Percentiles rank a stretch among this genome's conserved stretches.
Conservation (phyloP, 805 yeast species). For the Pichia thaimueangensis region DNA sequence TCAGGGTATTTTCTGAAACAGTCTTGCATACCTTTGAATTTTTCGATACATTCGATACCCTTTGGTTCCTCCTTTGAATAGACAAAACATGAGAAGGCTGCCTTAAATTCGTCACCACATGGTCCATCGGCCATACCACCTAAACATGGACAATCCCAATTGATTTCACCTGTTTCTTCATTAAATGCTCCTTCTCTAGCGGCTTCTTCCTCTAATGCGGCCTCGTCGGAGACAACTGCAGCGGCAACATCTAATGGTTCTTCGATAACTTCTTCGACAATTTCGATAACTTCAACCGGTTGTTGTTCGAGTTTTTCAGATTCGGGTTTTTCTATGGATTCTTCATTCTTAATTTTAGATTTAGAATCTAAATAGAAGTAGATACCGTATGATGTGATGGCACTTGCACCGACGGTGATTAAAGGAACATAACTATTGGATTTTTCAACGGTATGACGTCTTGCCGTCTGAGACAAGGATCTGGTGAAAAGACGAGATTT, state of each 20-base stretch:
- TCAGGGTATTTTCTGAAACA: conserved; percentile 94
- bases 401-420: conserved; percentile 14
- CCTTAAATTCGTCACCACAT: conserved; percentile 93
- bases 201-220: conserved; percentile 23
- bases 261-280: conserved; percentile 17
- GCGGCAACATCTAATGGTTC: conserved; percentile 3
- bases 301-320: conserved; percentile 3
- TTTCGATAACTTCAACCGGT: conserved; percentile 7
- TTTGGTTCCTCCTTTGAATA: conserved; percentile 93
- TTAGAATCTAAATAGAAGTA: conserved; percentile 11
- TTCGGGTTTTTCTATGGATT: neutral
- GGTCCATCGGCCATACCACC: conserved; percentile 99
- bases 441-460: neutral
- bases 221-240: conserved; percentile 1
- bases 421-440: conserved; percentile 5
- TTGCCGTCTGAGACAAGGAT: neutral
- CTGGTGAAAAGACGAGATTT: too few species aligned
- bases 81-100: conserved; percentile 91
- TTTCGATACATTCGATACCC: conserved; percentile 90
- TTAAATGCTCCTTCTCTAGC: conserved; percentile 68
- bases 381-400: conserved; percentile 14
- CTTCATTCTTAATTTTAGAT: conserved; percentile 12
- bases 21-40: conserved; percentile 85
- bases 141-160: conserved; percentile 99
- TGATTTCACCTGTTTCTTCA: conserved; percentile 97